Base-by-base conservation (phyloP, 108 stramenopile species). In the Schizochytrium sp. region DNA sequence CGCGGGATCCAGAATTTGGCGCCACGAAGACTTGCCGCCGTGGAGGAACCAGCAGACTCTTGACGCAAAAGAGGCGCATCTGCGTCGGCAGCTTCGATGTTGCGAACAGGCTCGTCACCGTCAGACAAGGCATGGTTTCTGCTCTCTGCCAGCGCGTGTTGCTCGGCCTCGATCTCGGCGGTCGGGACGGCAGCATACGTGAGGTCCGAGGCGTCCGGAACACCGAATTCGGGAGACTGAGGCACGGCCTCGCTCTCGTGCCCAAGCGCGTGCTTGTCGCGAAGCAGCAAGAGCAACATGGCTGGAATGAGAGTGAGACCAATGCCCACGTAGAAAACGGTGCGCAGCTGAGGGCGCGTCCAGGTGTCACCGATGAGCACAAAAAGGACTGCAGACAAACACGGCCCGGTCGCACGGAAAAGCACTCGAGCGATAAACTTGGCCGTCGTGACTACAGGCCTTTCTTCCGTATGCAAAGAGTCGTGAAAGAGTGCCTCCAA, bases 321-420 rank as follows among this genome's bases (percentile, higher is more conserved):
- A 19, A 95, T 55, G 58, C 95, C 96, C 0, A 94, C 91, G 58
- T 91, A 94, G 0, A 95, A 91, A 0, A 96, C 91, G 28, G 90
- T 90, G 63, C 91, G 60, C 1, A 96, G 60, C 71, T 92, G 58
- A 25, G 87, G 55, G 10, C 95, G 19, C 34, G 72, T 89, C 96
- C 96, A 96, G 14, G 92, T 93, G 71, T 96, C 93, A 23, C 95
- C 93, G n/a, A 89, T 72, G 28, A 89, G 90, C 87, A 92, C 89
- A 89, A 92, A 92, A 91, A 92, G 55, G 92, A 87, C 0, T 19
- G 95, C 94, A 23, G 91, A 91, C 5, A 95, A 89, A 8, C 93
- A 34, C 12, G 96, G 96, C 23, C 96, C 96, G 6, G 48, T 53
- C 10, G 76, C 76, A 2, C 76, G 45, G 28, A 83, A 83, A 23